Conservation (phyloP, 371 early-diverging fungal species). For the Chytridium lagenaria region DNA sequence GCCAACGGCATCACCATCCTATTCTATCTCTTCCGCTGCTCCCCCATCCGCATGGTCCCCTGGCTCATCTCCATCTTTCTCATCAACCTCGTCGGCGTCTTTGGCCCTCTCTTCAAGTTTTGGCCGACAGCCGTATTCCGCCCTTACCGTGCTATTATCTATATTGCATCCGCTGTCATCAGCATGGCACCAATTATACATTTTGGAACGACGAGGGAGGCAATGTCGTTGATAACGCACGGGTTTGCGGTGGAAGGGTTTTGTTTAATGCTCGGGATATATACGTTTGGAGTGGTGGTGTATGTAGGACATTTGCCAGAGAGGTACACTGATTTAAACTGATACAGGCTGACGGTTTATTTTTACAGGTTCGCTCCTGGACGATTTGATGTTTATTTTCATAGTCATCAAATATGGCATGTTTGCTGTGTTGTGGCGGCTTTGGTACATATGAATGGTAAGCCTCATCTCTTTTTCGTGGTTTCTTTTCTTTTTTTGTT, state of each 20-base stretch:
- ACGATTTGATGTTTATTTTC: slow-evolving; percentile 74
- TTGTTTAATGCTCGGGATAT: slow-evolving; percentile 15
- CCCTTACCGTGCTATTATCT: slow-evolving; percentile 13
- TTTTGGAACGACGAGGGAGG: slow-evolving; percentile 15
- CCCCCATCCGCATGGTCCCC: not conserved
- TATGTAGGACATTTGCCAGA: slow-evolving; percentile 80
- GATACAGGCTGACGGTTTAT: too few species aligned
- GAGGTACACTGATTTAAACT: slow-evolving; percentile 41
- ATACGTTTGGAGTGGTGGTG: slow-evolving; percentile 46
- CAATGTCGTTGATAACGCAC: not conserved
- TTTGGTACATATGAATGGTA: slow-evolving; percentile 28
- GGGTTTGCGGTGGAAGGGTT: slow-evolving; percentile 24
- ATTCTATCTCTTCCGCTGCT: slow-evolving; percentile 5
- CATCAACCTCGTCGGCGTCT: slow-evolving; percentile 32
- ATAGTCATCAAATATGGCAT: slow-evolving; percentile 86
- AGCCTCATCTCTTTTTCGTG: too few species aligned
- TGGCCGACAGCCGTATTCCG: slow-evolving; percentile 14
- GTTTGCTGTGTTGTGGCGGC: slow-evolving; percentile 57
- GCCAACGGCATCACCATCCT: slow-evolving; percentile 20
- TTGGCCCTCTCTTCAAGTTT: slow-evolving; percentile 38
- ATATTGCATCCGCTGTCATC: slow-evolving; percentile 11
- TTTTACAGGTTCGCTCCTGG: slow-evolving; percentile 61
- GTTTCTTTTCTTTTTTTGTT: too few species aligned
- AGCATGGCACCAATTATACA: slow-evolving; percentile 14
- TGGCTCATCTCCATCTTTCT: slow-evolving; percentile 12